Conservation (phyloP, 169 alveolate species). For the Plasmodium coatneyi region DNA sequence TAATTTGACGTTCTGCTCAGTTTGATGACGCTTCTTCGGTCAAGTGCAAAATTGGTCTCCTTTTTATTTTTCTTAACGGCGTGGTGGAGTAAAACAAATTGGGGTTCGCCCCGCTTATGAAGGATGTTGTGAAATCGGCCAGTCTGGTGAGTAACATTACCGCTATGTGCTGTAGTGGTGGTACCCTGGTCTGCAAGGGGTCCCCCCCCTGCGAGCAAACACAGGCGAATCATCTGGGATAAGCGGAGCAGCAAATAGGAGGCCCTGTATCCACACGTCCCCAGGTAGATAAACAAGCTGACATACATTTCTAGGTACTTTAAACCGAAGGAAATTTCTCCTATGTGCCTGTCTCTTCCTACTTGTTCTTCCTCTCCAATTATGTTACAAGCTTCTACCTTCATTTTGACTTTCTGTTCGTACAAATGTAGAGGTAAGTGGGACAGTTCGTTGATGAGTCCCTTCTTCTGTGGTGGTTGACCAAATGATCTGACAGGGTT, state of each 20-base stretch:
- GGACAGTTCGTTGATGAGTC: constrained; percentile 28
- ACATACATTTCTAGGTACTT: constrained; percentile 49
- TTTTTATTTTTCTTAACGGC: constrained; percentile 12
- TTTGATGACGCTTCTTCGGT: neutral
- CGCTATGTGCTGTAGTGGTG: neutral
- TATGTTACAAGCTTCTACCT: constrained; percentile 35
- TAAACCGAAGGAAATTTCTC: neutral
- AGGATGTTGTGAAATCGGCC: neutral
- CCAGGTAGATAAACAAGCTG: constrained; percentile 47
- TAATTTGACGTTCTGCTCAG: neutral
- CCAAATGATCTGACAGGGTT: neutral
- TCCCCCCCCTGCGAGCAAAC: neutral
- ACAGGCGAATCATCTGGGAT: constrained; percentile 11
- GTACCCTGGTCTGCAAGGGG: neutral
- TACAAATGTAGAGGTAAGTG: constrained; percentile 69
- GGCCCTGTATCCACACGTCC: constrained; percentile 17
- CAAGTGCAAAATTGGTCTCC: neutral
- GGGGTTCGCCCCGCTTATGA: neutral
- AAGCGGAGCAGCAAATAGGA: neutral
- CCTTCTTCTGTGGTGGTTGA: neutral
- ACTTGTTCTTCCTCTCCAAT: neutral
- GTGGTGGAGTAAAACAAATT: neutral
- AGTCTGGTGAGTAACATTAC: neutral
- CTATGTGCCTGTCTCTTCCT: neutral
- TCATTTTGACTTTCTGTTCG: constrained; percentile 17